Base-by-base conservation (phyloP, 805 yeast genomes). In the Priceomyces castillae region DNA sequence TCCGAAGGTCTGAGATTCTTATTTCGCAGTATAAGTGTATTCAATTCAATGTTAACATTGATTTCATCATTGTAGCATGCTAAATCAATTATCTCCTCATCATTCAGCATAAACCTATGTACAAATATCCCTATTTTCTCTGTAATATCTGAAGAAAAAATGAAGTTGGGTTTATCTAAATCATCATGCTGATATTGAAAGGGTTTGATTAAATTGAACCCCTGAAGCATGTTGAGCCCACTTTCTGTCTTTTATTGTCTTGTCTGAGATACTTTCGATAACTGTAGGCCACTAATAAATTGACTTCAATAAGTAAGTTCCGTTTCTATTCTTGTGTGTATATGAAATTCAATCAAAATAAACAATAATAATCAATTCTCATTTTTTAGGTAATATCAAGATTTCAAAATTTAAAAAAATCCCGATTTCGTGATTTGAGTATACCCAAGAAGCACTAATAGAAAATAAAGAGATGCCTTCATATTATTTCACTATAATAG, bases 401-500 rank as follows among this genome's bases (percentile, higher is more conserved):
- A 11, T 10, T 28, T n/a, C 4, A 28, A 28, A 28, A n/a, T n/a
- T n/a, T n/a, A n/a, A 28, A 28, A 12, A 9, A 11, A 28, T 4
- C 10, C 25, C 25, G 25, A n/a, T 28, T 28, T 28, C 31, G 15
- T 28, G 31, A 28, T 6, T 28, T n/a, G n/a, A 28, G 15, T 28
- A 28, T 11, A n/a, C n/a, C n/a, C n/a, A n/a, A n/a, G n/a, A n/a
- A n/a, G n/a, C n/a, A n/a, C n/a, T n/a, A n/a, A n/a, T n/a, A n/a
- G n/a, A n/a, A 18, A 4, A 4, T 14, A 4, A 16, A 17, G 12
- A 33, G 14, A 61, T 49, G 52, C 81, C 85, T 82, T 85, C 95
- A n/a, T 87, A 84, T 66, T 90, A 90, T 62, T 81, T 94, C 56
- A 85, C 95, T 3, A 84, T 94, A 38, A 79, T 94, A 34, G 97